A percentile compares a stretch with the other conserved stretches of the same genome.
phyloP scores from a whole-genome alignment of 176 grass and related monocot species.

The Stipa capillata region DNA sequence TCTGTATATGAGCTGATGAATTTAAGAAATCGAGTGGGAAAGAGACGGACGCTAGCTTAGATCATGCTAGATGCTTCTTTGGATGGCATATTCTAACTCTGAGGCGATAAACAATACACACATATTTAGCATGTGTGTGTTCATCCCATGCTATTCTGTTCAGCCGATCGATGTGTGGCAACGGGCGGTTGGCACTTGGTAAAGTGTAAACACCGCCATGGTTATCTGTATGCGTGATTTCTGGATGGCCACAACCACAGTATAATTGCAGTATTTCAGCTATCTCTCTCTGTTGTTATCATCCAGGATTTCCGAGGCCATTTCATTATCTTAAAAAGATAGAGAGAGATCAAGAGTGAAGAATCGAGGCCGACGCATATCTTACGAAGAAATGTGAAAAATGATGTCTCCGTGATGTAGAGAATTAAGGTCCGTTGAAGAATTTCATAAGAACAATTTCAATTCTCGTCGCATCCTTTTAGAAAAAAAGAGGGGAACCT shows the following conservation, averaged over 20 bases:
- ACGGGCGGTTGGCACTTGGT: neutral
- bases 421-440: too few species aligned
- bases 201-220: neutral
- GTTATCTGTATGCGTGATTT: neutral
- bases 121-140: conserved; percentile 26
- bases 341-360: too few species aligned
- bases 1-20: neutral
- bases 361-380: too few species aligned
- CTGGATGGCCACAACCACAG: neutral
- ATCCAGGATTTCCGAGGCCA: too few species aligned
- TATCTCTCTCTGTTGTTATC: too few species aligned
- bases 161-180: neutral
- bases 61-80: neutral
- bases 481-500: too few species aligned
- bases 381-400: too few species aligned
- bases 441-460: too few species aligned
- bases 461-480: too few species aligned
- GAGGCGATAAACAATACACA: neutral
- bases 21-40: neutral
- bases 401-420: too few species aligned
- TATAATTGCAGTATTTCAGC: too few species aligned
- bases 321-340: too few species aligned
- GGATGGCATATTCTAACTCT: neutral
- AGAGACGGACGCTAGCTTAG: neutral
- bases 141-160: neutral